These are phyloP conservation scores for Rhizopogon roseolus DNA, from an alignment of 768 basidiomycete genomes.

Conservation along the genomic window DNA sequence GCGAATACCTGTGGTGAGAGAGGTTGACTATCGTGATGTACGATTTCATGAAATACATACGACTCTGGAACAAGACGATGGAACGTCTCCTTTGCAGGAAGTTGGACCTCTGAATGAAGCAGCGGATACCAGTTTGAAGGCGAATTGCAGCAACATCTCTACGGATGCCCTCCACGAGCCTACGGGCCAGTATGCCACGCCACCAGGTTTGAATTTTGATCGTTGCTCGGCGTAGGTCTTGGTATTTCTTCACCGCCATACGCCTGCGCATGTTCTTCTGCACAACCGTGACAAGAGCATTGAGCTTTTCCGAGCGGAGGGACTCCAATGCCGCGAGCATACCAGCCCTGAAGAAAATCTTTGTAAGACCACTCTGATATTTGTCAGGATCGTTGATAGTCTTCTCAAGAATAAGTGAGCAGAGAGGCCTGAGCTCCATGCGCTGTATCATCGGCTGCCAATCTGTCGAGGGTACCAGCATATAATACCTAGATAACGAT, in stretches of 20 bases:
- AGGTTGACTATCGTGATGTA: not conserved
- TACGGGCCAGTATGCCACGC: slow-evolving; percentile 79
- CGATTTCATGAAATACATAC: slow-evolving; percentile 46
- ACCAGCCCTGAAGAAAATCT: slow-evolving; percentile 99
- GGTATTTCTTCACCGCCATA: slow-evolving; percentile 80
- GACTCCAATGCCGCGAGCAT: slow-evolving; percentile 97
- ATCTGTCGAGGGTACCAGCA: slow-evolving; percentile 83
- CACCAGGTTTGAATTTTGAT: slow-evolving; percentile 93
- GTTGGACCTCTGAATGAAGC: slow-evolving; percentile 66
- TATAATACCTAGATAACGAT: slow-evolving; percentile 72
- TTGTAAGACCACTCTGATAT: slow-evolving; percentile 94
- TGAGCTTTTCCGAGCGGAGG: slow-evolving; percentile 81
- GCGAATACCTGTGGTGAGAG: slow-evolving; percentile 53
- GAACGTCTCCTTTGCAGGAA: slow-evolving; percentile 61
- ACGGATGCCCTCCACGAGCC: slow-evolving; percentile 65
- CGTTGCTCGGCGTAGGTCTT: slow-evolving; percentile 60
- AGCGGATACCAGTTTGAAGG: slow-evolving; percentile 69
- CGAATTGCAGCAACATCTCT: slow-evolving; percentile 70
- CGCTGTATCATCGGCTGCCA: slow-evolving; percentile 87
- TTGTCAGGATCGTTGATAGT: slow-evolving; percentile 94
- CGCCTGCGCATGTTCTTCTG: slow-evolving; percentile 95
- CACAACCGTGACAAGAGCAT: slow-evolving; percentile 88
- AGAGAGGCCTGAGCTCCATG: slow-evolving; percentile 75
- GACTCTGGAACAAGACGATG: slow-evolving; percentile 74
- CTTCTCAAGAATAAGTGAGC: slow-evolving; percentile 75